Conservation (phyloP, 2,329 filamentous ascomycete genomes). For the Phyllachora maydis region DNA sequence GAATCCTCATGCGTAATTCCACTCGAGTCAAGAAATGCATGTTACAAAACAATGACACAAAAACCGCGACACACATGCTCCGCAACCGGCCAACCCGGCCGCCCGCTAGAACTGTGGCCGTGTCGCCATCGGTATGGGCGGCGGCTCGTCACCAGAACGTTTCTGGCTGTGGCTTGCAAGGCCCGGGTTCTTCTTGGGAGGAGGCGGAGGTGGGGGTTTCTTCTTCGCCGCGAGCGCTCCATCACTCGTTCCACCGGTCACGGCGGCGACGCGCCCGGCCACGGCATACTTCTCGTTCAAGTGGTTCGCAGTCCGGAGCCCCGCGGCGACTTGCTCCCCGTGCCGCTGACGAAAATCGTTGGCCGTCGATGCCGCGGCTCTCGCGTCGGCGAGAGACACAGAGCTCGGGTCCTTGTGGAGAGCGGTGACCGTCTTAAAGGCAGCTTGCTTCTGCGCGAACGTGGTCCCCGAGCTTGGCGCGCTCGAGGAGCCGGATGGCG, state of each 20-base stretch:
- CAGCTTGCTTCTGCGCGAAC: constrained; percentile 43
- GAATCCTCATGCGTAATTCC: no score
- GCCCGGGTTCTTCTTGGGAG: constrained; percentile 28
- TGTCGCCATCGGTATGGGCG: constrained; percentile 22
- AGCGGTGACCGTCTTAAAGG: constrained; percentile 35
- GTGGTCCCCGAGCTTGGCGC: constrained; percentile 29
- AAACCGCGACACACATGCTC: no score
- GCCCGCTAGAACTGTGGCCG: constrained; percentile 6
- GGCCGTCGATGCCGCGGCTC: constrained; percentile 34
- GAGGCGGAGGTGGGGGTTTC: constrained; percentile 28
- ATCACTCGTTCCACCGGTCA: background rate
- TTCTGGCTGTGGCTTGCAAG: constrained; percentile 7
- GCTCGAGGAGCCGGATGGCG: constrained; percentile 10
- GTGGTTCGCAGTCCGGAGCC: constrained; percentile 31
- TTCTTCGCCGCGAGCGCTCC: constrained; percentile 20
- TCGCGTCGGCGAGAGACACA: constrained; percentile 36
- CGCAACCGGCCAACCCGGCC: no score
- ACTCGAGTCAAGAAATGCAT: no score
- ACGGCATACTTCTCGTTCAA: constrained; percentile 40
- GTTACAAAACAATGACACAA: no score
- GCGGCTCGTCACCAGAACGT: constrained; percentile 7
- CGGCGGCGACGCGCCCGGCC: background rate
- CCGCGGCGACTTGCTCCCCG: constrained; percentile 43
- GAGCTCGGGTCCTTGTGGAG: constrained; percentile 40
- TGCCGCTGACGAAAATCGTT: constrained; percentile 53